Conservation (phyloP, 179 eudicot species). For the Corrigiola litoralis region DNA sequence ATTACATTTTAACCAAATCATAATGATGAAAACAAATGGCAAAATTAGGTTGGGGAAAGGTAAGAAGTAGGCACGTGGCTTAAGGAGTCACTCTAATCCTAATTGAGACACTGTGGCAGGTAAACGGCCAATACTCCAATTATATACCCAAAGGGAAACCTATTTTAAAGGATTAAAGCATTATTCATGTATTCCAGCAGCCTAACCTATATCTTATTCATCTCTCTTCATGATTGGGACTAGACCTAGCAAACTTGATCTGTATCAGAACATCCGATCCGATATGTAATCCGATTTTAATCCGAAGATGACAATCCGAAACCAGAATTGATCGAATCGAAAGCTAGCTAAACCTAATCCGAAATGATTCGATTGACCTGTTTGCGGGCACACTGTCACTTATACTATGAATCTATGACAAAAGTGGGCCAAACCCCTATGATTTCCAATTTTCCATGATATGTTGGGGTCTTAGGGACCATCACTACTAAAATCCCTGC, state of each 20-base stretch:
- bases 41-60: slow-evolving; percentile 9
- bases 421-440: slow-evolving; percentile 19
- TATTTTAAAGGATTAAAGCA: background rate
- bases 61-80: slow-evolving; percentile 32
- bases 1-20: slow-evolving; percentile 10
- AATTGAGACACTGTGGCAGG: slow-evolving; percentile 26
- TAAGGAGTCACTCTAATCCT: slow-evolving; percentile 19
- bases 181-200: background rate
- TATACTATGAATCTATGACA: no score
- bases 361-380: no score
- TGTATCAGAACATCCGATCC: no score
- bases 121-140: slow-evolving; percentile 28
- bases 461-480: slow-evolving; percentile 19
- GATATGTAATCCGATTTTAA: no score
- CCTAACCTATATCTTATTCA: background rate
- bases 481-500: background rate
- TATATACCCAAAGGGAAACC: slow-evolving; percentile 27
- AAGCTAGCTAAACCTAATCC: no score
- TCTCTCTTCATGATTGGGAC: slow-evolving; percentile 23
- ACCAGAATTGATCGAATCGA: no score
- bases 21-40: background rate
- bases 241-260: no score
- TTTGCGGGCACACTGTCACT: no score
- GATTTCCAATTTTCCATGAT: slow-evolving; percentile 23
- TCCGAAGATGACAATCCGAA: no score